Percentiles rank a stretch among this genome's conserved stretches.
Evolutionary conservation across 768 basidiomycete genomes (phyloP).

Genomic region (Leccinum disarticulatum): DNA sequence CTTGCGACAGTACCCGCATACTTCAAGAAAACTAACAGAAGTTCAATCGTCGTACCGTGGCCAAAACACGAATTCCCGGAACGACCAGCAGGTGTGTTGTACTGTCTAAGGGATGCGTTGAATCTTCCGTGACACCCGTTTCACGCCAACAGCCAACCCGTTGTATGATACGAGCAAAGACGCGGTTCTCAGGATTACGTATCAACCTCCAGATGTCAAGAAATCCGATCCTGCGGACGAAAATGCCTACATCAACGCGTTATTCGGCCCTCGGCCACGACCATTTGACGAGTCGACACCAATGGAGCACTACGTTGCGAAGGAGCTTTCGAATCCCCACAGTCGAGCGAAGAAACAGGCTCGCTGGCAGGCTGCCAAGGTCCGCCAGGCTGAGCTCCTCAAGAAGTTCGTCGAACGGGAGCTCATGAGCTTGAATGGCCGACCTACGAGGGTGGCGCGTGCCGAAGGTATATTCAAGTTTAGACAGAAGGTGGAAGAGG

Average conservation of each 20-base stretch:
- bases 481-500: constrained; percentile 55
- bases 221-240: constrained; percentile 44
- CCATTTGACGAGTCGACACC: constrained; percentile 53
- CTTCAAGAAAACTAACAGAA: constrained; percentile 33
- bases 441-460: constrained; percentile 59
- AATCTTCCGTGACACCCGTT: constrained; percentile 7
- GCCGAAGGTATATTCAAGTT: constrained; percentile 79
- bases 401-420: constrained; percentile 55
- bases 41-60: constrained; percentile 63
- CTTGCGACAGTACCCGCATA: constrained; percentile 62
- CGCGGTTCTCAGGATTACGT: constrained; percentile 67
- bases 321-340: constrained; percentile 80
- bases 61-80: constrained; percentile 51
- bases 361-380: constrained; percentile 65
- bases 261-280: constrained; percentile 40
- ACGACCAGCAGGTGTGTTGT: constrained; percentile 27
- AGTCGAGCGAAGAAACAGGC: constrained; percentile 78
- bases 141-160: constrained; percentile 29
- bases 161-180: constrained; percentile 66
- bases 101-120: background rate
- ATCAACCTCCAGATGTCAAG: constrained; percentile 54
- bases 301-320: constrained; percentile 62
- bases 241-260: constrained; percentile 57
- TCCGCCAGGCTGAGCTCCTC: constrained; percentile 48
- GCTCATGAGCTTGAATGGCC: constrained; percentile 55